Base-by-base conservation (phyloP, 345 rosid genomes). In the Triadica sebifera region DNA sequence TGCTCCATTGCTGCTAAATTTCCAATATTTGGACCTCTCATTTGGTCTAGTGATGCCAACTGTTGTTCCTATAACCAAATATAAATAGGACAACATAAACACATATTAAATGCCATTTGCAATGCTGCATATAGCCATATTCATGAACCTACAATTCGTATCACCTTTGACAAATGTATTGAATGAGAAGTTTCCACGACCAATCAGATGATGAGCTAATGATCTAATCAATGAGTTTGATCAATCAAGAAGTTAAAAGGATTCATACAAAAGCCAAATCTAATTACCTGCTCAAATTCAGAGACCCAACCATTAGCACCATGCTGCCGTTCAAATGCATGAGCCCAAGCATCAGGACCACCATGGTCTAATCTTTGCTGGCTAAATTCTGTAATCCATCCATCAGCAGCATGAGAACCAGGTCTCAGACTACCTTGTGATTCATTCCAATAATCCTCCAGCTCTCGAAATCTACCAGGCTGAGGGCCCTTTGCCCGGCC, bases 371-470 rank as follows among this genome's bases (percentile, higher is more conserved):
- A 68, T 78, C 89, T 83, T 56, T 76, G 89, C 75, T 85, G 93
- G 83, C 76, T 82, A 84, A 89, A 96, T 82, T 93, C 99, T 24
- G 83, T 50, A 39, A 86, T 84, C 99, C 98, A 96, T 80, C 85
- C 84, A 76, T 96, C 93, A 13, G 88, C 86, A 79, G 86, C 83
- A 79, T 84, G 92, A 65, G 89, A 78, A 78, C 80, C 85, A 71
- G 89, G 88, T 70, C 82, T 85, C 78, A 80, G 45, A 80, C 84
- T 67, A 77, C 90, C 89, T 86, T 93, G 99, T 20, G 98, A 96
- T 86, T 96, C 99, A 78, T 93, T 93, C 99, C 99, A 96, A 74
- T 93, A 88, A 79, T 82, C 92, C 74, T 96, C 99, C 81, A 96
- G 80, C 84, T 96, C 99, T 59, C 75, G 85, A 69, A 82, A 87